Evolutionary conservation across 2,329 filamentous ascomycete genomes (phyloP), one percentile per base, ranked within the genome.

Genomic region (Exophiala phaeomuriformis): DNA sequence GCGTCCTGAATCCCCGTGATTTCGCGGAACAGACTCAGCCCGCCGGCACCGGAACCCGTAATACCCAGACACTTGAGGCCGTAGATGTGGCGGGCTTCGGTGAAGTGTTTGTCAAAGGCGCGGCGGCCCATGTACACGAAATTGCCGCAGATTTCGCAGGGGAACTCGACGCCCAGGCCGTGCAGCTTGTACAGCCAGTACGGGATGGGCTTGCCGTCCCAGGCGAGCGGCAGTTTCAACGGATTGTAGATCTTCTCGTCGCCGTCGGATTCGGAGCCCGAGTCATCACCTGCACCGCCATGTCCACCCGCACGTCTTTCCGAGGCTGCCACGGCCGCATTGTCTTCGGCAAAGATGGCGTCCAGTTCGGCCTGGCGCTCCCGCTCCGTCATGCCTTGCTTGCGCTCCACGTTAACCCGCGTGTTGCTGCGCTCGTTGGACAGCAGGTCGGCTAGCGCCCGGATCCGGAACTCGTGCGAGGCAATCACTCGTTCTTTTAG

Each of bases 121-220:
- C 93, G 82, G 28, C 93, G 81, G 10, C 93, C 93, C 86, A 95
- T 96, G 74, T 97, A 97, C n/a, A 96, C 90, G 66, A 90, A 96
- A 71, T 97, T 97, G 52, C 93, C 93, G 67, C 93, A 98, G 52
- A 98, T 88, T 68, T 98, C 91, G 75, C 93, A 98, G 0, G 86
- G 79, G 63, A 96, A 95, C 64, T 98, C 93, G 8, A 95, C 90
- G 5, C 93, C 93, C 29, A 98, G 75, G 1, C 93, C 93, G 67
- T 98, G 93, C 10, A 98, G 78, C 63, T 96, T 93, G 77, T 97
- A 98, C 10, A 98, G 79, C 93, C 93, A 98, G 75, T 93, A 98
- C 0, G 94, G 93, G 64, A 98, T 98, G 0, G 94, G 93, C 68
- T 98, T 98, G 63, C 94, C 93, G 63, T 98, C 93, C 94, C 94